Base-by-base conservation (phyloP, 805 yeast genomes). In the Yamadazyma takamatsuzukensis region DNA sequence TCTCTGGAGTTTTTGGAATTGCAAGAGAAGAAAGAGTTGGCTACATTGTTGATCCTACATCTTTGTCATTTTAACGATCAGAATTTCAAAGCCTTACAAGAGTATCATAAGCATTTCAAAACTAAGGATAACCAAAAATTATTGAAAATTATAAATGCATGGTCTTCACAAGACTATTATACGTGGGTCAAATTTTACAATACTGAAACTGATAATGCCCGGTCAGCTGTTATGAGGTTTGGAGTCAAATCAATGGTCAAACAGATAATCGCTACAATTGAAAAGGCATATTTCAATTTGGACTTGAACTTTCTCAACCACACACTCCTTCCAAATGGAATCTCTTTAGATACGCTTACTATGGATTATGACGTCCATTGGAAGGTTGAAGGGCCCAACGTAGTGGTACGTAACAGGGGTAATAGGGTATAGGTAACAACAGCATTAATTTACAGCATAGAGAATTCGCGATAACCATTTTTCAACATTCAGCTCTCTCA, bases 11-110 rank as follows among this genome's bases (percentile, higher is more conserved):
- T 56, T 9, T 47, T 72, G 15, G 39, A 47, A 0, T 22, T 29
- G 1, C 44, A 43, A 0, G 78, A 73, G 43, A 37, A 47, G 1
- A 48, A 51, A 18, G 77, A 71, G 36, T 44, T 74, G 13, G 60
- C 63, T 11, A 51, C 64, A 4, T 49, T 74, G 12, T 48, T 70
- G 30, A 60, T 64, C 2, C 50, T 77, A 9, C 83, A 78, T 45
- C 39, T 59, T 7, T 35, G 65, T 0, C 78, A 73, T 50, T 59
- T 60, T 40, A 61, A 54, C 41, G 41, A 50, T 13, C 59, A 63
- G 13, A 40, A 47, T 17, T 45, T 56, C 26, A 39, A 41, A 12
- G 67, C 74, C 2, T 37, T 69, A 5, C 41, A 44, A 13, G 31
- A 60, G 11, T 60, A 51, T 39, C 53, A 45, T 40, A 35, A 49